Base-by-base conservation (phyloP, 108 stramenopile species). In the Hondaea fermentalgiana region DNA sequence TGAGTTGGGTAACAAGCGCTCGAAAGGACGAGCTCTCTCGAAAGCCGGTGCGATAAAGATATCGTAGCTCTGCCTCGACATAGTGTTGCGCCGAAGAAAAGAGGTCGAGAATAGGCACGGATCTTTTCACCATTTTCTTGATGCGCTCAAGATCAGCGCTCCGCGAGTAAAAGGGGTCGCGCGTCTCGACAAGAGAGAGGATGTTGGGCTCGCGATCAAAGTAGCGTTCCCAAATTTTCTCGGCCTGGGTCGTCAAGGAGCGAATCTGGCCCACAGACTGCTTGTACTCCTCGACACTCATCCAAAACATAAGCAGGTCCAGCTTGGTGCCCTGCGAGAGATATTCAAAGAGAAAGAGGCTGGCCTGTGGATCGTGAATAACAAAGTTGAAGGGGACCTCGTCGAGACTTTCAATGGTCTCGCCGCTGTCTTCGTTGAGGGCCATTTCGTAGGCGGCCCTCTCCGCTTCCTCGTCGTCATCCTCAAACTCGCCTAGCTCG, bases 201-300 rank as follows among this genome's bases (percentile, higher is more conserved):
- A 83, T 25, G 23, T 83, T 53, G 51, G 45, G 49, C 17, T 83
- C 51, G 25, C 5, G 51, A 6, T 14, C 76, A 28, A 53, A 53
- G 28, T 83, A 83, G n/a, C 51, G 19, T 12, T 83, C 76, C 45
- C 45, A 83, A 12, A 83, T 53, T 53, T 83, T 83, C 3, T 83
- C 23, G 6, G 76, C 76, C 51, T 83, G 76, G 6, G 76, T 16
- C 0, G 51, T 47, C 49, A 83, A 45, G 10, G 45, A 47, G 19
- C 76, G n/a, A 23, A 53, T 23, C 49, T 53, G 19, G n/a, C 76
- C 76, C 25, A 53, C 51, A 35, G 51, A 53, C 76, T 83, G 76
- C 23, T 83, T 83, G 76, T 83, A 83, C 76, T 83, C 76, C 51
- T 83, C 76, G 25, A 83, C 76, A 16, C 51, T 53, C 76, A 83